Base-by-base conservation (phyloP, 352 stramenopile genomes). In the Phytophthora parvispora region DNA sequence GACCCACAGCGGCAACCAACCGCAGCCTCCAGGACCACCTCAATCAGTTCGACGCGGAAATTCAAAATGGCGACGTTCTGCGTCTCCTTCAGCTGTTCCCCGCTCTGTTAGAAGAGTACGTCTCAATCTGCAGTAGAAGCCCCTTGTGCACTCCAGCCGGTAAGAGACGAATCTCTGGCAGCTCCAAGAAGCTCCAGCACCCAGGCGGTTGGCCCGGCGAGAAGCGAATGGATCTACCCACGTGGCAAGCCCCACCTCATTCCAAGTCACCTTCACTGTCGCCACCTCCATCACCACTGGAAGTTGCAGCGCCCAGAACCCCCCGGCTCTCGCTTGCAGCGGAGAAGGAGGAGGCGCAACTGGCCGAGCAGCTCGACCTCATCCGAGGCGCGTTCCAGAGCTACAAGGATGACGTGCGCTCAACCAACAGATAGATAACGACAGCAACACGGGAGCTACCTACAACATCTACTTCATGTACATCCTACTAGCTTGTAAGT, bases 71-170 rank as follows among this genome's bases (percentile, higher is more conserved):
- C 4, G 76, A 90, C 27, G 34, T 87, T 0, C 40, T 83, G 25
- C 45, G 75, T 43, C 68, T 89, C 69, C 57, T 91, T 49, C 83
- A 86, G 24, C 43, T 84, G 15, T 86, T 91, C 15, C 79, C 85
- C 5, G 59, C 68, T 22, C 57, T 90, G 22, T 45, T 93, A 51
- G 80, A 91, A 59, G 67, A 84, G 24, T 86, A 83, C 29, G 56
- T 83, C 16, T 43, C 54, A 1, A 56, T 16, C 2, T 71, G 51
- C 16, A 62, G n/a, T 6, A 27, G 27, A 1, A 25, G 45, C 13
- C 12, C 25, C 7, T 4, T 56, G 1, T 34, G 43, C 24, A 15
- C 24, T 24, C 2, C 29, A 32, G n/a, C 31, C 18, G 57, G 13
- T 18, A 49, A 27, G 42, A 16, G 42, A 27, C 20, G n/a, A 28